Evolutionary conservation across 2,329 filamentous ascomycete species (phyloP).

Genomic region (Stagonosporopsis chrysanthemi): DNA sequence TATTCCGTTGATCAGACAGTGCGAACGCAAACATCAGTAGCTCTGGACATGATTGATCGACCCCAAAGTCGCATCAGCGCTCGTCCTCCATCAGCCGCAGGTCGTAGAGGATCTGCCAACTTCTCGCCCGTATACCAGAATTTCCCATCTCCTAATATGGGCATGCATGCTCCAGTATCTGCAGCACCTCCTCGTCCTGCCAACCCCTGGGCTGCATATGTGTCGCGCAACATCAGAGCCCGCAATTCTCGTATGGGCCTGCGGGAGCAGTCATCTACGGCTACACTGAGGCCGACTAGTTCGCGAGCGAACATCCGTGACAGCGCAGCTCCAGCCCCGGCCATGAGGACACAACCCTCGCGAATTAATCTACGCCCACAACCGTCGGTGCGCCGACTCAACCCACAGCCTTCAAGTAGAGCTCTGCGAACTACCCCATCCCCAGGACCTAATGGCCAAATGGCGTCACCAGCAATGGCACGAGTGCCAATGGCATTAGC

Average conservation of each 20-base stretch:
- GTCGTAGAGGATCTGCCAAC: slow-evolving; percentile 44
- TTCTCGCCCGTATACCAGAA: slow-evolving; percentile 41
- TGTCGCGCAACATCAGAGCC: slow-evolving; percentile 33
- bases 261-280: slow-evolving; percentile 50
- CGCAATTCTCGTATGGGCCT: slow-evolving; percentile 46
- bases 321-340: slow-evolving; percentile 9
- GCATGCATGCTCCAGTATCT: slow-evolving; percentile 45
- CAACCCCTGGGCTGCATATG: slow-evolving; percentile 50
- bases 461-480: slow-evolving; percentile 20
- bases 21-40: slow-evolving; percentile 38
- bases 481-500: slow-evolving; percentile 35
- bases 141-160: slow-evolving; percentile 42
- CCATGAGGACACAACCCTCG: slow-evolving; percentile 46
- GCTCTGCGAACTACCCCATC: slow-evolving; percentile 46
- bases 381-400: slow-evolving; percentile 47
- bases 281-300: slow-evolving; percentile 44
- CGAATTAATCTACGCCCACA: slow-evolving; percentile 47
- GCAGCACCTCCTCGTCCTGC: slow-evolving; percentile 31
- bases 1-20: slow-evolving; percentile 37
- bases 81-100: slow-evolving; percentile 46
- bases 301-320: slow-evolving; percentile 49
- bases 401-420: slow-evolving; percentile 46
- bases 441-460: slow-evolving; percentile 27
- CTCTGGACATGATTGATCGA: slow-evolving; percentile 48
- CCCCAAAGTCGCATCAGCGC: slow-evolving; percentile 47